Evolutionary conservation across 441 rosid species (phyloP).

Genomic region (Kokia cookei): DNA sequence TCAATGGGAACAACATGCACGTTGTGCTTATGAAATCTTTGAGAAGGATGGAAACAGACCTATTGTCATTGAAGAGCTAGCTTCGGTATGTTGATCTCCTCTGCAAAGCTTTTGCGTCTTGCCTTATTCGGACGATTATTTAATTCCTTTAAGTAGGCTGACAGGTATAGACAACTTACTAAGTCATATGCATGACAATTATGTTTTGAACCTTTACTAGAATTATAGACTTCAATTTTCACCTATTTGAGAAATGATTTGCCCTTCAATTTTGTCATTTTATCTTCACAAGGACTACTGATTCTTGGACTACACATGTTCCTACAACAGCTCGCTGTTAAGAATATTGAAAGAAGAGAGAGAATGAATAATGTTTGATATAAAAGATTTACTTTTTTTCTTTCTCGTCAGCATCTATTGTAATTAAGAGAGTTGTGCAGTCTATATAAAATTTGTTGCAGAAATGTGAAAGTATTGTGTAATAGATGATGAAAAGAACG

Average conservation of each 20-base stretch:
- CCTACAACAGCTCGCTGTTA: neutral
- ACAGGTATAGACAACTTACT: neutral
- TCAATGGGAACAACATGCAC: slow-evolving; percentile 91
- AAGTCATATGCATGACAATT: neutral
- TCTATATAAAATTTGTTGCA: neutral
- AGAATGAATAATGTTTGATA: neutral
- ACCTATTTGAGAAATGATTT: neutral
- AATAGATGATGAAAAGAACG: neutral
- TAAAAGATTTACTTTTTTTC: neutral
- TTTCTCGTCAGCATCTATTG: neutral
- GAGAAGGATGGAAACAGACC: slow-evolving; percentile 94
- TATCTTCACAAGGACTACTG: neutral
- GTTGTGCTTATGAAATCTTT: slow-evolving; percentile 90
- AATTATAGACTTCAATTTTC: neutral
- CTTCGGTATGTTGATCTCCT: slow-evolving; percentile 51
- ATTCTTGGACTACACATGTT: neutral
- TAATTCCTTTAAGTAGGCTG: neutral
- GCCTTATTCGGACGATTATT: neutral
- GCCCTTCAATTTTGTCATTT: neutral
- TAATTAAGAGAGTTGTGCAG: neutral
- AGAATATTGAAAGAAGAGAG: neutral
- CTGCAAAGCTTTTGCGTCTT: neutral
- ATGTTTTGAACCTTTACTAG: neutral
- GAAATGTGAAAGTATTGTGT: neutral
- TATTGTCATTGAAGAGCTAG: slow-evolving; percentile 79